A percentile compares a stretch with the other conserved stretches of the same genome.
phyloP scores from a whole-genome alignment of 2,329 filamentous ascomycete species.

The Daldinia eschscholtzii region DNA sequence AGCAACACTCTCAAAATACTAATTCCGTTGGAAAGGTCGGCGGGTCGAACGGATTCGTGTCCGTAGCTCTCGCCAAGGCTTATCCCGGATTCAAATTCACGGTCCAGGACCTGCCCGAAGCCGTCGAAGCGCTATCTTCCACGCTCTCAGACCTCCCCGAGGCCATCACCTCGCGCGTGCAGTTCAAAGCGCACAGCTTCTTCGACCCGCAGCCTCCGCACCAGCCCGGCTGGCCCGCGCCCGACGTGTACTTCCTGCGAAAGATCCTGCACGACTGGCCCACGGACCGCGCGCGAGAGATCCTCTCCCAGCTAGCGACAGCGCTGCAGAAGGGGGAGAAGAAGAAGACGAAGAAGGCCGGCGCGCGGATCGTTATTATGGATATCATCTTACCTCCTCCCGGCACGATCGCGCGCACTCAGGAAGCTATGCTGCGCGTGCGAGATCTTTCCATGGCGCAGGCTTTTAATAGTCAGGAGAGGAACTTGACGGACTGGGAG shows the following conservation, averaged over 20 bases:
- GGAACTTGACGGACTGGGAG: conserved; percentile 53
- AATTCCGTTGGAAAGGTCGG: not conserved
- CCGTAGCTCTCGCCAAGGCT: not conserved
- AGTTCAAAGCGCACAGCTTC: conserved; percentile 5
- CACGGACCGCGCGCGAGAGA: conserved; percentile 1
- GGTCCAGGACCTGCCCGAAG: conserved; percentile 1
- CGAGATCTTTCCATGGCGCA: conserved; percentile 55
- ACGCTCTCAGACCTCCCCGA: not conserved
- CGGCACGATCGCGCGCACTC: conserved; percentile 42
- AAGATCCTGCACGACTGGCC: conserved; percentile 31
- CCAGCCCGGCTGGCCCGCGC: not conserved
- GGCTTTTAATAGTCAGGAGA: conserved; percentile 53
- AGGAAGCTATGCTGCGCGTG: conserved; percentile 48
- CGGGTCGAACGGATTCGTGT: conserved; percentile 7
- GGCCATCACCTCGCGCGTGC: not conserved
- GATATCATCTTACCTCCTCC: conserved; percentile 52
- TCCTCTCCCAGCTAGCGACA: conserved; percentile 13
- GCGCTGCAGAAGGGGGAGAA: not conserved
- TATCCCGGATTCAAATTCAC: conserved; percentile 7
- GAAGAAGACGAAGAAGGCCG: too few species aligned
- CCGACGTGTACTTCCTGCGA: conserved; percentile 12
- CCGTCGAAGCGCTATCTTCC: not conserved
- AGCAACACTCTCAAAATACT: not conserved
- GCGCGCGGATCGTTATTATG: conserved; percentile 47
- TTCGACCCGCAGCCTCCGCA: conserved; percentile 4